These are phyloP conservation scores for Cordyceps militaris DNA, from an alignment of 2,329 filamentous ascomycete genomes.

Conservation along the genomic window DNA sequence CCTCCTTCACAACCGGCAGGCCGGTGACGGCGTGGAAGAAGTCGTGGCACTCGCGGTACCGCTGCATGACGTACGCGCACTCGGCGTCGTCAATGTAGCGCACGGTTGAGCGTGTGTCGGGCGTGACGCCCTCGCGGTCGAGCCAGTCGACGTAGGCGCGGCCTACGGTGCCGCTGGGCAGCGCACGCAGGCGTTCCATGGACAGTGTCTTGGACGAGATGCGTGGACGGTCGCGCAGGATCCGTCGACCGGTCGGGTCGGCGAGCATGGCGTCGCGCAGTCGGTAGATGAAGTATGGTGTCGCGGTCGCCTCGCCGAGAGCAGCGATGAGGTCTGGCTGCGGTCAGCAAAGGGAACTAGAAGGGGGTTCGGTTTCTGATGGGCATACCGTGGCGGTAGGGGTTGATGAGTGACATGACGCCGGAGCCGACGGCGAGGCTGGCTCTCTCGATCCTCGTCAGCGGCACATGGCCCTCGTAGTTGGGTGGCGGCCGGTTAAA, in stretches of 20 bases:
- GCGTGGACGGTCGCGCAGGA: conserved; percentile 82
- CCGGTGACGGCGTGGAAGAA: conserved; percentile 96
- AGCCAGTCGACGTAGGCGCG: conserved; percentile 81
- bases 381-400: conserved; percentile 63
- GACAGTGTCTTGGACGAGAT: conserved; percentile 69
- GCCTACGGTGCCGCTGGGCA: conserved; percentile 71
- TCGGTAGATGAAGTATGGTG: conserved; percentile 89
- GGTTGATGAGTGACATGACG: conserved; percentile 60
- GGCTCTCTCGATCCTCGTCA: conserved; percentile 69
- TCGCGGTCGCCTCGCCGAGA: conserved; percentile 88
- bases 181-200: conserved; percentile 60
- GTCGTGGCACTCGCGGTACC: conserved; percentile 94
- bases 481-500: conserved; percentile 78
- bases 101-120: conserved; percentile 76
- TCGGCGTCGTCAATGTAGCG: conserved; percentile 92
- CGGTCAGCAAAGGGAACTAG: neutral
- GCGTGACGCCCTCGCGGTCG: conserved; percentile 87
- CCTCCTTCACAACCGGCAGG: conserved; percentile 84
- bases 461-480: conserved; percentile 87
- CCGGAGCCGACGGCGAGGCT: conserved; percentile 62
- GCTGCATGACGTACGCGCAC: conserved; percentile 97
- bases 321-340: conserved; percentile 78
- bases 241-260: conserved; percentile 75
- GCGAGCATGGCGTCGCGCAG: conserved; percentile 89
- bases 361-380: neutral